phyloP scores from a whole-genome alignment of 139 green algal genomes.

The Tetraselmis chui region DNA sequence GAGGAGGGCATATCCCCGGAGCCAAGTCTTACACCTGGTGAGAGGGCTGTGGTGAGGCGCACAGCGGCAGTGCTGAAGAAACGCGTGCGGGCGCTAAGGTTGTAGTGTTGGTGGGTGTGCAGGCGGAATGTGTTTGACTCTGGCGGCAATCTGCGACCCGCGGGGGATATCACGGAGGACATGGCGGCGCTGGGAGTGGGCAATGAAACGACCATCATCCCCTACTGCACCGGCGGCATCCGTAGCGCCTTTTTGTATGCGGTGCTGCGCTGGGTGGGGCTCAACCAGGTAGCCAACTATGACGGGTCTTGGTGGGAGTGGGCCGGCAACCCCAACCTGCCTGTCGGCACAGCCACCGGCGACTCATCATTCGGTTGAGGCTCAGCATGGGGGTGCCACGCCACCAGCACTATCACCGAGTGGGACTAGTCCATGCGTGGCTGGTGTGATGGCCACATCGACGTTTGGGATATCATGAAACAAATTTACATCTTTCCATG shows the following conservation, averaged over 20 bases:
- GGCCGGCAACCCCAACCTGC: not conserved
- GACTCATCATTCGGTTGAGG: not conserved
- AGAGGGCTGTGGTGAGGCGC: too few relatives aligned
- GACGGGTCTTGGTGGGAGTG: not conserved
- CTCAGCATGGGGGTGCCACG: too few relatives aligned
- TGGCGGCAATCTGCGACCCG: not conserved
- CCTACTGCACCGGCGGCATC: not conserved
- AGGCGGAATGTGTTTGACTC: not conserved
- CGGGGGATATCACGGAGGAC: not conserved
- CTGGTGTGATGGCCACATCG: too few relatives aligned
- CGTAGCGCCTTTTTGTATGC: not conserved
- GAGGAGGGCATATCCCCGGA: not conserved
- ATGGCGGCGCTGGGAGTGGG: not conserved
- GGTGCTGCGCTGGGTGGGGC: not conserved
- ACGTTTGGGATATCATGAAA: too few relatives aligned
- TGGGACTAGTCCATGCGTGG: too few relatives aligned
- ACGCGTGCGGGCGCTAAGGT: too few relatives aligned
- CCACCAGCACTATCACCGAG: too few relatives aligned
- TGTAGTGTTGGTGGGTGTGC: too few relatives aligned
- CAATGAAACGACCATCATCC: not conserved
- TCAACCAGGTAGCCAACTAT: not conserved
- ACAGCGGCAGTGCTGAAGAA: too few relatives aligned
- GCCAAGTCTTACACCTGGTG: not conserved
- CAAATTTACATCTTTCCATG: too few relatives aligned
- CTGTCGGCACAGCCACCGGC: not conserved